phyloP scores from a whole-genome alignment of 495 filamentous ascomycete species.

The Aspergillus kassunensis region DNA sequence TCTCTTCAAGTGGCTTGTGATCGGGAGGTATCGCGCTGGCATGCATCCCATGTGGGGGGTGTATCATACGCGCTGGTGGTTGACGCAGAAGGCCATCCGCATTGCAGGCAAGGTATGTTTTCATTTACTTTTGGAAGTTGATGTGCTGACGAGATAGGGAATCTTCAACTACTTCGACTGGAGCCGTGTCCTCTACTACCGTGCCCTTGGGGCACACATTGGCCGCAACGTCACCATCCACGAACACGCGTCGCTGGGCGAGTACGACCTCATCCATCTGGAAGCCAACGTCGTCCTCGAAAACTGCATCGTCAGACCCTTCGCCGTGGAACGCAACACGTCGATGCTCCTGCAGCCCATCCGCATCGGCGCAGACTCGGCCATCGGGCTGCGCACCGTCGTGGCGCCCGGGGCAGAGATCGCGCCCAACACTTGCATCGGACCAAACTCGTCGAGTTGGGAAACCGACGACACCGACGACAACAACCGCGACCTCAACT shows the following conservation, averaged over 20 bases:
- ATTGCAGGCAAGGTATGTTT: constrained; percentile 1
- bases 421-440: neutral
- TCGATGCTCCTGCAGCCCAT: constrained; percentile 3
- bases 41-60: constrained; percentile 1
- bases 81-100: neutral
- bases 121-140: too few relatives aligned
- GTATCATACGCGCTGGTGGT: constrained; percentile 5
- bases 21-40: neutral
- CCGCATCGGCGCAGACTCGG: neutral
- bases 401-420: neutral
- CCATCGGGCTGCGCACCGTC: constrained; percentile 1
- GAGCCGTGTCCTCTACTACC: neutral
- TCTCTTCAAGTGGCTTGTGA: neutral
- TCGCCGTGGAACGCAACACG: constrained; percentile 3
- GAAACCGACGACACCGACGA: neutral
- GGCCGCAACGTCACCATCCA: constrained; percentile 1
- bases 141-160: neutral
- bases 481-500: neutral
- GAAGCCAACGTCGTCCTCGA: neutral
- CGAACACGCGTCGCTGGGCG: constrained; percentile 1
- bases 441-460: constrained; percentile 1
- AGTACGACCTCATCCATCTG: neutral
- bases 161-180: constrained; percentile 5
- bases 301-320: constrained; percentile 1
- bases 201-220: neutral